Evolutionary conservation across 768 basidiomycete genomes (phyloP).

Genomic region (Roridomyces roridus): DNA sequence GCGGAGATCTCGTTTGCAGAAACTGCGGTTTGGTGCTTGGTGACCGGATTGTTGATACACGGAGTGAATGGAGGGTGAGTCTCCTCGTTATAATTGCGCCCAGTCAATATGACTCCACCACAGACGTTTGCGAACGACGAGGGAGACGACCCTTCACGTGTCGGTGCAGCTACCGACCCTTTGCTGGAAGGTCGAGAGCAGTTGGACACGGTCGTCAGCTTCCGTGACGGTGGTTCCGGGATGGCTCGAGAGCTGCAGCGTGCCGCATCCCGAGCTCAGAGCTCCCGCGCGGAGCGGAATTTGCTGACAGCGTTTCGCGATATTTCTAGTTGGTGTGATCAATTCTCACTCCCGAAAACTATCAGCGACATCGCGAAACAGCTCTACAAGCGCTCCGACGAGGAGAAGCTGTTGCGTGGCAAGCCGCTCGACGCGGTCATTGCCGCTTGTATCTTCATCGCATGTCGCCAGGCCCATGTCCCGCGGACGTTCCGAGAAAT

Average conservation of each 20-base stretch:
- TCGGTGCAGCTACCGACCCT: constrained; percentile 94
- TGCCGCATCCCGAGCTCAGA: constrained; percentile 83
- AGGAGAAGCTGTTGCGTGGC: constrained; percentile 90
- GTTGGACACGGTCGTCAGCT: constrained; percentile 93
- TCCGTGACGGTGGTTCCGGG: constrained; percentile 93
- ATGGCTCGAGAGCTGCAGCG: constrained; percentile 92
- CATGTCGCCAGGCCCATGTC: constrained; percentile 94
- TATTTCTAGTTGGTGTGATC: constrained; percentile 93
- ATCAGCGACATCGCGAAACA: constrained; percentile 97
- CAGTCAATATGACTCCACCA: constrained; percentile 24
- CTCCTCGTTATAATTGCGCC: constrained; percentile 23
- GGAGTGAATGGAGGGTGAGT: constrained; percentile 97
- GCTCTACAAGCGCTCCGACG: constrained; percentile 95
- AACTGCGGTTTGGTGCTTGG: constrained; percentile 94
- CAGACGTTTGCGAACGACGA: constrained; percentile 99
- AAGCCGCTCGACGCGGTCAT: constrained; percentile 94
- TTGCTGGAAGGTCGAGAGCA: constrained; percentile 94
- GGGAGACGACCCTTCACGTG: constrained; percentile 99
- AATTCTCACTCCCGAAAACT: constrained; percentile 91
- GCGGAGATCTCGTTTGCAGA: constrained; percentile 96
- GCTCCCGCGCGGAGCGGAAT: constrained; percentile 82
- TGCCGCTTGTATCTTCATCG: constrained; percentile 98
- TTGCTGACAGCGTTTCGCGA: constrained; percentile 89
- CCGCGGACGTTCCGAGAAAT: constrained; percentile 96
- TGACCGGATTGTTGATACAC: constrained; percentile 95